These are phyloP conservation scores for Aspergillus bridgeri DNA, from an alignment of 495 filamentous ascomycete species.

Conservation along the genomic window DNA sequence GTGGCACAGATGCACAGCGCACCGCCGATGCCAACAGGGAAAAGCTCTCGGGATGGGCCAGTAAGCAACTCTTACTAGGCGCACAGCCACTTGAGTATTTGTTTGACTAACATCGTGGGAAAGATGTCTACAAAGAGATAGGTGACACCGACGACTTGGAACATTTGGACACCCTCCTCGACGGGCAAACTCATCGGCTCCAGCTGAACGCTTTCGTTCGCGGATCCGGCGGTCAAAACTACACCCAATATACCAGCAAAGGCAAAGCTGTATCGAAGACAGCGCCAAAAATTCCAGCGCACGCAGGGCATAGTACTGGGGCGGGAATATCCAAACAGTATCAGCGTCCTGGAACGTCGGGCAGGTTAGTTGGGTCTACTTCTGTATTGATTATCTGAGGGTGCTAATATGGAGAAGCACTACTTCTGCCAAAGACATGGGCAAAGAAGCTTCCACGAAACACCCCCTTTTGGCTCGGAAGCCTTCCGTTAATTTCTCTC, in stretches of 20 bases:
- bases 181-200: constrained; percentile 38
- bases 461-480: neutral
- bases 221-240: constrained; percentile 4
- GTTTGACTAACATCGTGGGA: constrained; percentile 1
- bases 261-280: neutral
- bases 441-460: neutral
- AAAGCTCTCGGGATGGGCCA: constrained; percentile 27
- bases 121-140: constrained; percentile 28
- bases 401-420: neutral
- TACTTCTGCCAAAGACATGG: neutral
- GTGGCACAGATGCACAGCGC: constrained; percentile 21
- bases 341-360: no score
- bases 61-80: constrained; percentile 22
- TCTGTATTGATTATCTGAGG: neutral
- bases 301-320: neutral
- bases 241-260: neutral
- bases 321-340: neutral
- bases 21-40: constrained; percentile 17
- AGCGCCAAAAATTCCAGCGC: neutral
- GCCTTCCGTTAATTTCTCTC: neutral
- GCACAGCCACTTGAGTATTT: neutral
- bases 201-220: constrained; percentile 17
- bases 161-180: constrained; percentile 25
- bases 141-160: constrained; percentile 27
- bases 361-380: neutral